Evolutionary conservation across 768 basidiomycete species (phyloP), one percentile per base, ranked within the genome.

Genomic region (Kondoa malvinella): DNA sequence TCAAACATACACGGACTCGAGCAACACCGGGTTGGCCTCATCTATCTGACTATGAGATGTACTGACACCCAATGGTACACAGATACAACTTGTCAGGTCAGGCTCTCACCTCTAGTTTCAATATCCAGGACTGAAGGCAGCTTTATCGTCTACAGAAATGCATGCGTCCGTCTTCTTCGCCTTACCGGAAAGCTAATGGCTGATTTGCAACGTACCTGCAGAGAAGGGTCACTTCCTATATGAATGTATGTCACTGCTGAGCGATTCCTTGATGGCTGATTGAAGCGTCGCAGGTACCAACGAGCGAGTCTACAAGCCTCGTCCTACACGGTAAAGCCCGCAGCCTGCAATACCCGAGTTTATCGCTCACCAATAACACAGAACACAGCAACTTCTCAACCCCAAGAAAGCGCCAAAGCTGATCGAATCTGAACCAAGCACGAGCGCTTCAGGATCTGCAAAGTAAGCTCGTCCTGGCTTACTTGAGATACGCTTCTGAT

Each of bases 331-430:
- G n/a, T n/a, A n/a, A n/a, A n/a, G n/a, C n/a, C n/a, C n/a, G n/a
- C n/a, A n/a, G n/a, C n/a, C n/a, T n/a, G n/a, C n/a, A n/a, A n/a
- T n/a, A n/a, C n/a, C n/a, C n/a, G n/a, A n/a, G n/a, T n/a, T n/a
- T n/a, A n/a, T n/a, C n/a, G n/a, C n/a, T n/a, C n/a, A n/a, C n/a
- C n/a, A n/a, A n/a, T n/a, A n/a, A n/a, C 57, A 25, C 25, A 59
- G 61, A 32, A 63, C 61, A 12, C 61, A 63, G 32, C 61, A 63
- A 33, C 61, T 63, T 3, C 61, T 63, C 26, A 63, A 63, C 32
- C 61, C 61, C 3, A 63, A 63, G 61, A 63, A 63, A 29, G 33
- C 27, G 32, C 61, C 61, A 63, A 63, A 63, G 61, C 61, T 63
- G 3, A 27, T 63, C 8, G 61, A 50, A 50, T 50, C 40, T 50